phyloP scores from a whole-genome alignment of 768 basidiomycete species.

The Lactarius evosmus region DNA sequence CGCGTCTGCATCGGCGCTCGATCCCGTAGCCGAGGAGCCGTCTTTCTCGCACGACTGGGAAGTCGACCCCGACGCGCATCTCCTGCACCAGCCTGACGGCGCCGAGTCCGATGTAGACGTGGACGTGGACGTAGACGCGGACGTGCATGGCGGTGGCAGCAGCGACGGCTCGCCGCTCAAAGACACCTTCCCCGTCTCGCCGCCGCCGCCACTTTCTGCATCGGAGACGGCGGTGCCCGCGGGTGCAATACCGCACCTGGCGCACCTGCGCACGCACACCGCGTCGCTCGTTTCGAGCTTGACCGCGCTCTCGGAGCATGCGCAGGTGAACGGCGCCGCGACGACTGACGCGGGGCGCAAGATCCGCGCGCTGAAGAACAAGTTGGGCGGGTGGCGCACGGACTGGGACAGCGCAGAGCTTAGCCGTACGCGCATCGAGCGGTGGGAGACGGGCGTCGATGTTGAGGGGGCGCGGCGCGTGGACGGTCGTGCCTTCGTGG shows the following conservation, averaged over 20 bases:
- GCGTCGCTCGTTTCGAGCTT: conserved; percentile 72
- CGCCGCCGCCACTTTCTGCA: conserved; percentile 42
- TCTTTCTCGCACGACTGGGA: conserved; percentile 53
- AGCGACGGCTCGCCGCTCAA: conserved; percentile 50
- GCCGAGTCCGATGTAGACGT: conserved; percentile 9
- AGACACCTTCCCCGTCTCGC: conserved; percentile 48
- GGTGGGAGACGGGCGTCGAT: conserved; percentile 68
- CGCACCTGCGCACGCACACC: conserved; percentile 70
- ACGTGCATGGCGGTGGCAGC: conserved; percentile 51
- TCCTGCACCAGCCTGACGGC: conserved; percentile 24
- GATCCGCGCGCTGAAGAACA: conserved; percentile 82
- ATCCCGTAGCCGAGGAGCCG: conserved; percentile 35
- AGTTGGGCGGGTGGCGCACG: conserved; percentile 70
- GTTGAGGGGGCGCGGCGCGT: conserved; percentile 47
- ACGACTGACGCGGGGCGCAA: conserved; percentile 84
- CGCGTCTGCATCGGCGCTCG: conserved; percentile 25
- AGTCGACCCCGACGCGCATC: conserved; percentile 48
- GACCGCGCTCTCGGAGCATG: conserved; percentile 77
- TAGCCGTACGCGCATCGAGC: conserved; percentile 70
- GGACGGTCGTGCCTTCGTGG: conserved; percentile 70
- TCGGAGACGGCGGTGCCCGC: conserved; percentile 53
- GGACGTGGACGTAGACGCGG: conserved; percentile 33
- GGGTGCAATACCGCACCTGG: conserved; percentile 60
- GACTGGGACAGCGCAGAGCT: conserved; percentile 86
- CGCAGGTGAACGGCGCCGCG: conserved; percentile 83